A percentile compares a stretch with the other conserved stretches of the same genome.
phyloP scores from a whole-genome alignment of 208 protist species.

The Leishmania braziliensis region DNA sequence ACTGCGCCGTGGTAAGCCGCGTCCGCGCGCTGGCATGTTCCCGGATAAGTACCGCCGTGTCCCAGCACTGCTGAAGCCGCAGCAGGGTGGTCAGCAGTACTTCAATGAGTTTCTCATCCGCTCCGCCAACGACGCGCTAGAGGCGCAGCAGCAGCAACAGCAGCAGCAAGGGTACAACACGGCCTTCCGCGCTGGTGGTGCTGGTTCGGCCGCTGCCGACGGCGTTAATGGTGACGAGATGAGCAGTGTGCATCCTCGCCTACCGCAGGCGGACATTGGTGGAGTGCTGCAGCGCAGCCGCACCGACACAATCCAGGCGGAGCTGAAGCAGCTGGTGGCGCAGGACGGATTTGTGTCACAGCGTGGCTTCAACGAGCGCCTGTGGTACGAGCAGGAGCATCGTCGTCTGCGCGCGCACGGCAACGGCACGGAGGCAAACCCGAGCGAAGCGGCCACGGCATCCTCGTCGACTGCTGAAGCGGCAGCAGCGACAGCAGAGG shows the following conservation, averaged over 20 bases:
- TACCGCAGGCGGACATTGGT: slow-evolving; percentile 72
- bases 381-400: slow-evolving; percentile 78
- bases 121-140: slow-evolving; percentile 61
- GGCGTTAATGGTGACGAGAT: not conserved
- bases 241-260: slow-evolving; percentile 27
- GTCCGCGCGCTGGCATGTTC: slow-evolving; percentile 82
- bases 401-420: slow-evolving; percentile 18
- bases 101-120: slow-evolving; percentile 81
- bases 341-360: slow-evolving; percentile 64
- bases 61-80: slow-evolving; percentile 72
- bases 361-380: slow-evolving; percentile 80
- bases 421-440: not conserved
- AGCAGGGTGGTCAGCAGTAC: slow-evolving; percentile 89
- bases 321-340: slow-evolving; percentile 60
- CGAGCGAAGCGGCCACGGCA: not conserved
- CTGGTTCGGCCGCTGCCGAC: not conserved
- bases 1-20: slow-evolving; percentile 84
- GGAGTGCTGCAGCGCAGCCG: slow-evolving; percentile 44
- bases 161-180: slow-evolving; percentile 8
- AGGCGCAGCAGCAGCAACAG: slow-evolving; percentile 23
- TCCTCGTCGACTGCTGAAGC: not conserved
- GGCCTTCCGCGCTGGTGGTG: not conserved
- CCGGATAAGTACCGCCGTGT: slow-evolving; percentile 87
- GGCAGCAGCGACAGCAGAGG: slow-evolving; percentile 1
- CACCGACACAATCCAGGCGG: slow-evolving; percentile 42